phyloP scores from a whole-genome alignment of 768 basidiomycete genomes.

The Termitomyces sp. region DNA sequence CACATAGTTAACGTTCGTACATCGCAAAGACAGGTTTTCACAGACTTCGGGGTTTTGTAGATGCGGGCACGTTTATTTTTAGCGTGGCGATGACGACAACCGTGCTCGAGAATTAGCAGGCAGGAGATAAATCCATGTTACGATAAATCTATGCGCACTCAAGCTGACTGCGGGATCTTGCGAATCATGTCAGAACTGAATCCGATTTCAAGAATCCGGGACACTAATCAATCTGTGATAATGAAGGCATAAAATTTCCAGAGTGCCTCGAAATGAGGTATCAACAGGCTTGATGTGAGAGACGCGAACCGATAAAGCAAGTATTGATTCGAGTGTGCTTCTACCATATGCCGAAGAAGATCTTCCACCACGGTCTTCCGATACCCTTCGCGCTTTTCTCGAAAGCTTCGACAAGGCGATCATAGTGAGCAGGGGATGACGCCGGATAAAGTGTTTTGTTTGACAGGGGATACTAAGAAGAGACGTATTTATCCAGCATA shows the following conservation, averaged over 20 bases:
- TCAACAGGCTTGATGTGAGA: not conserved
- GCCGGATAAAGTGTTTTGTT: conserved; percentile 62
- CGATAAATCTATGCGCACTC: not conserved
- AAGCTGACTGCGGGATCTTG: conserved; percentile 10
- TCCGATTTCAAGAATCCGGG: conserved; percentile 9
- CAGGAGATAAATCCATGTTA: not conserved
- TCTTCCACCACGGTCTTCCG: conserved; percentile 79
- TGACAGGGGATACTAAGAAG: conserved; percentile 61
- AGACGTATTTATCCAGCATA: conserved; percentile 14
- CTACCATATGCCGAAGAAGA: conserved; percentile 77
- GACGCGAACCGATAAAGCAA: not conserved
- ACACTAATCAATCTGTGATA: too few relatives aligned
- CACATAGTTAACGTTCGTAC: not conserved
- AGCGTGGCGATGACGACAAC: not conserved
- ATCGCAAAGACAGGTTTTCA: not conserved
- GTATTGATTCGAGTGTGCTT: not conserved
- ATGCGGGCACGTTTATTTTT: not conserved
- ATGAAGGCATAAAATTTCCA: not conserved
- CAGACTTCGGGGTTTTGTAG: not conserved
- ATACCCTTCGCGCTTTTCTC: conserved; percentile 78
- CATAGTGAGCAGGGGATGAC: conserved; percentile 71
- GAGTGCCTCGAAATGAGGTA: not conserved
- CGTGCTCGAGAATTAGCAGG: not conserved
- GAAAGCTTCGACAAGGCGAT: conserved; percentile 67
- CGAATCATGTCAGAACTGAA: not conserved